Evolutionary conservation across 2,329 filamentous ascomycete genomes (phyloP), one percentile per base, ranked within the genome.

Genomic region (Davidsoniella australis): DNA sequence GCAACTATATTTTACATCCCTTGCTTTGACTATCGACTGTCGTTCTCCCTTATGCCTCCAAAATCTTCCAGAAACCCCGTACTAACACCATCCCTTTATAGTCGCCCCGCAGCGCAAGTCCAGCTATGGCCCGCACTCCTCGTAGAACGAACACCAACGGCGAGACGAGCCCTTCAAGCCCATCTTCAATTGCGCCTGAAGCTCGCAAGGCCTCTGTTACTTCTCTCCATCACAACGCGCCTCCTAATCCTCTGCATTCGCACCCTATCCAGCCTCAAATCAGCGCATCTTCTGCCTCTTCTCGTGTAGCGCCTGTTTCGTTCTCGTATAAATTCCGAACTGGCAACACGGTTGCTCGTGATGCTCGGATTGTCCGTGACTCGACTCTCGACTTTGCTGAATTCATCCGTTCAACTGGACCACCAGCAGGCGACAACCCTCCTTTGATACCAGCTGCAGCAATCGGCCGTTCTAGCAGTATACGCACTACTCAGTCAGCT

Each of bases 401-500:
- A 52, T 95, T 94, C 61, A 85, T 94, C 58, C 81, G 85, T 53
- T 84, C 82, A 1, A 94, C 86, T 26, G 86, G 85, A 2, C 83
- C 89, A 14, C 60, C 70, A n/a, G 66, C 65, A 10, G 50, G 48
- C 37, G 68, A 68, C 41, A 64, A 61, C 45, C 58, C 64, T 7
- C 57, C 56, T 10, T 16, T 54, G 12, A 49, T 41, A 37, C 51
- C 61, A 29, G 42, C 53, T 29, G 56, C 60, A 38, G 53, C 58
- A 41, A 59, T 61, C 48, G 61, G 56, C 4, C 58, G 61, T 3
- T 66, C 62, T 54, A 60, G 59, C 42, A 66, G 62, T 54, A 57
- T 64, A 23, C 67, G 68, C 41, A 60, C 62, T 37, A 63, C 64
- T 45, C 65, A 64, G 20, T 58, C 59, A 16, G 55, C 59, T 36